phyloP scores from a whole-genome alignment of 177 flowering plant species.

The Vitis hybrid region DNA sequence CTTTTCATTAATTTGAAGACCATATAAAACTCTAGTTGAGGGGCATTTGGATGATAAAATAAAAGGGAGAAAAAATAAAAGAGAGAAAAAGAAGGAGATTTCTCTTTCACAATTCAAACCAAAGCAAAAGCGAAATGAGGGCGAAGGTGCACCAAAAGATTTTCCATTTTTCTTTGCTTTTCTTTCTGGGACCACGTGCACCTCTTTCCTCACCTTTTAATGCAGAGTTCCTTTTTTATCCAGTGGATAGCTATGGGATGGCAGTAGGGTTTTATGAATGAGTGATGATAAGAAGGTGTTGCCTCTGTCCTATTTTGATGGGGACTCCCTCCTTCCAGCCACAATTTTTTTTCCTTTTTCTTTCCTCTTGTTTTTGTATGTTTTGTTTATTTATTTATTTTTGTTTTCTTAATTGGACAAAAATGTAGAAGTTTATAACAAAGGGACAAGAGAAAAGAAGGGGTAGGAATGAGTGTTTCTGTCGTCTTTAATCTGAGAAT shows the following conservation, averaged over 20 bases:
- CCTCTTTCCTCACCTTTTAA: slow-evolving; percentile 26
- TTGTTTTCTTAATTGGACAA: too few species aligned
- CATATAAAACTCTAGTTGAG: slow-evolving; percentile 15
- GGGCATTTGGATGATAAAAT: background rate
- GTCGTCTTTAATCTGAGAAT: too few species aligned
- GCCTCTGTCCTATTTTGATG: background rate
- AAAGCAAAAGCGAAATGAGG: slow-evolving; percentile 10
- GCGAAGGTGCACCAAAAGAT: slow-evolving; percentile 9
- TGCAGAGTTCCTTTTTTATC: slow-evolving; percentile 12
- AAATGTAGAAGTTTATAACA: too few species aligned
- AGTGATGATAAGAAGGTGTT: too few species aligned
- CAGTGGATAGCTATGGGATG: slow-evolving; percentile 8
- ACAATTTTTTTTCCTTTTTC: background rate
- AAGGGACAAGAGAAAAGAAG: too few species aligned
- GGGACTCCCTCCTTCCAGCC: background rate
- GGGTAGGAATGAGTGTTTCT: too few species aligned
- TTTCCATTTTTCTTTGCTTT: slow-evolving; percentile 2
- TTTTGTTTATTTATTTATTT: too few species aligned
- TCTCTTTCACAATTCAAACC: slow-evolving; percentile 26
- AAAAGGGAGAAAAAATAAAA: background rate
- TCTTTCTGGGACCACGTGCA: slow-evolving; percentile 27
- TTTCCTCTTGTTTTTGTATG: too few species aligned
- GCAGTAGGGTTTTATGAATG: background rate
- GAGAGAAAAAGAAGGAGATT: background rate
- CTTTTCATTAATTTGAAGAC: slow-evolving; percentile 22